Conservation (phyloP, 2,329 filamentous ascomycete genomes). For the Diaporthe velutina region DNA sequence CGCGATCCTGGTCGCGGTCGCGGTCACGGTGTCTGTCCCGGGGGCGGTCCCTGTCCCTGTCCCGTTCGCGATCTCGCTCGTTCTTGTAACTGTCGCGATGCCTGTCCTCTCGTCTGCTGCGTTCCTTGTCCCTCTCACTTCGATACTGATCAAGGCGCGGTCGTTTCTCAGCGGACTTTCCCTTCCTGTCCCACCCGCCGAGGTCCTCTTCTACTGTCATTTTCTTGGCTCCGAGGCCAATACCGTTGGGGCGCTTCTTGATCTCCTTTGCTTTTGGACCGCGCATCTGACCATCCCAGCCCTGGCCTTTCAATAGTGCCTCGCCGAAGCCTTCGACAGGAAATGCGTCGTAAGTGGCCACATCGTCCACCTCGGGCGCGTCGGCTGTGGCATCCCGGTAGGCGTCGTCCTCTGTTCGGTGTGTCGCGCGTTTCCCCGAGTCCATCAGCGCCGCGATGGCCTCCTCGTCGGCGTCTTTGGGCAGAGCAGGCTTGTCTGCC, state of each 20-base stretch:
- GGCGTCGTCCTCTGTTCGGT: slow-evolving; percentile 72
- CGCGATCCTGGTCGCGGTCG: slow-evolving; percentile 32
- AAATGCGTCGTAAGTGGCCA: slow-evolving; percentile 88
- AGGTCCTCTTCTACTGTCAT: slow-evolving; percentile 79
- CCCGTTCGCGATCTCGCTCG: slow-evolving; percentile 59
- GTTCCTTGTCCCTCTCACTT: slow-evolving; percentile 59
- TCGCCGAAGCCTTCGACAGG: slow-evolving; percentile 96
- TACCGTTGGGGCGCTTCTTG: slow-evolving; percentile 80
- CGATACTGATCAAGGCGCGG: slow-evolving; percentile 65
- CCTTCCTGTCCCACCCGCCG: slow-evolving; percentile 82
- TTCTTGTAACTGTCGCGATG: slow-evolving; percentile 59
- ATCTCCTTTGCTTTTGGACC: slow-evolving; percentile 73
- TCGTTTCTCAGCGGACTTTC: slow-evolving; percentile 54
- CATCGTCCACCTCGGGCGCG: slow-evolving; percentile 80
- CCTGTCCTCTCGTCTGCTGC: slow-evolving; percentile 55
- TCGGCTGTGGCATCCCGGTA: slow-evolving; percentile 78
- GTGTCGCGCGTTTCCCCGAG: slow-evolving; percentile 65
- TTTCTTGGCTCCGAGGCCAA: slow-evolving; percentile 91
- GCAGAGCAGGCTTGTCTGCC: slow-evolving; percentile 37
- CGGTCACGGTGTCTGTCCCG: slow-evolving; percentile 29
- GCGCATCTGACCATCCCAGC: slow-evolving; percentile 82
- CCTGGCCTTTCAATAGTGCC: slow-evolving; percentile 91
- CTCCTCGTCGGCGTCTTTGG: slow-evolving; percentile 59
- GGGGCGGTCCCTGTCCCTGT: slow-evolving; percentile 45
- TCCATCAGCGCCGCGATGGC: slow-evolving; percentile 77